Evolutionary conservation across 306 rosid genomes (phyloP).

Genomic region (Sphenostylis stenocarpa): DNA sequence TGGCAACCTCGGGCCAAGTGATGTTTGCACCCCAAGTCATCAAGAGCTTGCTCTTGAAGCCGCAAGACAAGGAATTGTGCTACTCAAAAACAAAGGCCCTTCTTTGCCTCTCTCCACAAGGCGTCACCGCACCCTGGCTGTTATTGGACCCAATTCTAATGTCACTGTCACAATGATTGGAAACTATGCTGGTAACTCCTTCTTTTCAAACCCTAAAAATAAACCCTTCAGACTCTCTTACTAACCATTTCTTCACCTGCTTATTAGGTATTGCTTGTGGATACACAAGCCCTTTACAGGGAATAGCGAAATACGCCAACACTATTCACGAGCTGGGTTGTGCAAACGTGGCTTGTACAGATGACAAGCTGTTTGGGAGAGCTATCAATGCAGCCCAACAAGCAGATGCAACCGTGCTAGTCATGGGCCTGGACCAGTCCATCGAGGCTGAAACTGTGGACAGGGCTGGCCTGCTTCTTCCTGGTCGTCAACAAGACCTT

Average conservation of each 20-base stretch:
- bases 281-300: slow-evolving; percentile 70
- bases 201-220: no score
- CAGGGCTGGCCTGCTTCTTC: slow-evolving; percentile 59
- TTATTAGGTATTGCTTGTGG: slow-evolving; percentile 65
- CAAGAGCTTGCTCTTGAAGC: slow-evolving; percentile 73
- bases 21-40: slow-evolving; percentile 67
- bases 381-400: slow-evolving; percentile 57
- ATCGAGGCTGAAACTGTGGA: slow-evolving; percentile 76
- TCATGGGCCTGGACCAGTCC: slow-evolving; percentile 82
- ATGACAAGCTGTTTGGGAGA: slow-evolving; percentile 43
- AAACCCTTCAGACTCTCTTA: no score
- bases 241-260: background rate
- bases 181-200: slow-evolving; percentile 65
- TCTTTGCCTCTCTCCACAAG: slow-evolving; percentile 59
- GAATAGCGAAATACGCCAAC: slow-evolving; percentile 50
- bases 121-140: slow-evolving; percentile 59
- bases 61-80: slow-evolving; percentile 76
- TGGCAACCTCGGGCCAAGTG: slow-evolving; percentile 62
- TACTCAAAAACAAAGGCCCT: slow-evolving; percentile 60
- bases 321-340: slow-evolving; percentile 63
- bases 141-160: slow-evolving; percentile 82
- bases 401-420: slow-evolving; percentile 67
- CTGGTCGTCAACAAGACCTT: slow-evolving; percentile 78
- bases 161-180: slow-evolving; percentile 77
- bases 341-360: slow-evolving; percentile 53